phyloP scores from a whole-genome alignment of 2,329 filamentous ascomycete genomes.

The Chaetomiaceae sp. region DNA sequence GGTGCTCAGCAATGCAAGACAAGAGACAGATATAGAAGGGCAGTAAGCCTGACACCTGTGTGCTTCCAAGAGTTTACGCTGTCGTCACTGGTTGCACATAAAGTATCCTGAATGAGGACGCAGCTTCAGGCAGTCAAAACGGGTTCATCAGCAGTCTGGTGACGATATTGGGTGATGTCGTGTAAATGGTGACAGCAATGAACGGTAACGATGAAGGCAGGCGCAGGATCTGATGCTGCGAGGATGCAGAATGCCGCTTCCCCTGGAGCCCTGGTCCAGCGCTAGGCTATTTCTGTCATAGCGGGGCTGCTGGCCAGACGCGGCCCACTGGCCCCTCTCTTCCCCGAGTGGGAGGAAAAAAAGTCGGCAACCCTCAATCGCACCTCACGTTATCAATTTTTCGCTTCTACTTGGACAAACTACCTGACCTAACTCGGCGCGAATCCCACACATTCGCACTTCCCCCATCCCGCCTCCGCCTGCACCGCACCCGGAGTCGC shows the following conservation, averaged over 20 bases:
- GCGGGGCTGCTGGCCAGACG: not conserved
- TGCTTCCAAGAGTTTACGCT: too few relatives aligned
- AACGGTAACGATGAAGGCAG: too few relatives aligned
- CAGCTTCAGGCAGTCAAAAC: too few relatives aligned
- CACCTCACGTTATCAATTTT: slow-evolving; percentile 17
- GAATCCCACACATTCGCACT: slow-evolving; percentile 13
- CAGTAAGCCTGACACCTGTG: too few relatives aligned
- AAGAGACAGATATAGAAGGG: too few relatives aligned
- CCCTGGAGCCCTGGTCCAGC: not conserved
- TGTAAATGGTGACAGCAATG: too few relatives aligned
- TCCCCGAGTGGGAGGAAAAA: slow-evolving; percentile 22
- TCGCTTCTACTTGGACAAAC: slow-evolving; percentile 15
- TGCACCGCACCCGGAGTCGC: slow-evolving; percentile 9
- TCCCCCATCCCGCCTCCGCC: slow-evolving; percentile 12
- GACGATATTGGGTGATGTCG: too few relatives aligned
- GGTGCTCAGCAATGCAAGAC: too few relatives aligned
- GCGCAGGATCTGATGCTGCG: too few relatives aligned
- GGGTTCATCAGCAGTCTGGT: too few relatives aligned
- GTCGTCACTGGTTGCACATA: too few relatives aligned
- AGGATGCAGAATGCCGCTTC: not conserved
- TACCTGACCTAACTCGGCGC: slow-evolving; percentile 7
- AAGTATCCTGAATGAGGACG: too few relatives aligned
- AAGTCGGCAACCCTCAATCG: slow-evolving; percentile 23
- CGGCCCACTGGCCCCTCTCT: slow-evolving; percentile 10
- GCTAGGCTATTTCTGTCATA: slow-evolving; percentile 13